These are phyloP conservation scores for Russula vinacea DNA, from an alignment of 768 basidiomycete genomes.

Conservation along the genomic window DNA sequence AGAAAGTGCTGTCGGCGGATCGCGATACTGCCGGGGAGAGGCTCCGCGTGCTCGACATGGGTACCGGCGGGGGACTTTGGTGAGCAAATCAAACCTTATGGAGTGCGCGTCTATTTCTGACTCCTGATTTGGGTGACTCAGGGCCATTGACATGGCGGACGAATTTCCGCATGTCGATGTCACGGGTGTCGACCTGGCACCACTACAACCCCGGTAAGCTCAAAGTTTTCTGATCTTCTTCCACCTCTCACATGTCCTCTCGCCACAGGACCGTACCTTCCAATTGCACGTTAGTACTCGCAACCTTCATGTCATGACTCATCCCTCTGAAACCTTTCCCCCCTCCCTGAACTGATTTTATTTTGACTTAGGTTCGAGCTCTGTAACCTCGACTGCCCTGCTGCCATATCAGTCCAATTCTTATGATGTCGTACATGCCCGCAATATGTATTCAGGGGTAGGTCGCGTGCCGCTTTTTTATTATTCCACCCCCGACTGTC, in stretches of 20 bases:
- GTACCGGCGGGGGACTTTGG: conserved; percentile 66
- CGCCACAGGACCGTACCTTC: conserved; percentile 54
- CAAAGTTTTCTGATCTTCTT: conserved; percentile 10
- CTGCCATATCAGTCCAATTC: conserved; percentile 61
- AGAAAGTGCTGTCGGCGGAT: conserved; percentile 46
- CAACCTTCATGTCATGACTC: neutral
- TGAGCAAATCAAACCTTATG: conserved; percentile 34
- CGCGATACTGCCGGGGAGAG: conserved; percentile 34
- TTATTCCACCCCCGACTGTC: conserved; percentile 14
- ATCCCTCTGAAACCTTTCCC: conserved; percentile 1
- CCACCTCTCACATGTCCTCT: conserved; percentile 10
- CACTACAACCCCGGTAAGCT: conserved; percentile 64
- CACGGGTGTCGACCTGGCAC: conserved; percentile 67
- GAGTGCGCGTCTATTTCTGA: neutral
- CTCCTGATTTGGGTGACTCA: conserved; percentile 31
- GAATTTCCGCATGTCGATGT: conserved; percentile 66
- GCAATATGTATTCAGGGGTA: conserved; percentile 65
- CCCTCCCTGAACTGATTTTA: neutral
- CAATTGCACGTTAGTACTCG: conserved; percentile 64
- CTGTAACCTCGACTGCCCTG: conserved; percentile 61
- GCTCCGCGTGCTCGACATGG: conserved; percentile 58
- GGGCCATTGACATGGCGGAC: conserved; percentile 73
- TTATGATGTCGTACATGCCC: conserved; percentile 69
- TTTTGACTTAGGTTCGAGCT: conserved; percentile 56
- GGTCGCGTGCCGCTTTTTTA: conserved; percentile 34